Evolutionary conservation across 2,329 filamentous ascomycete genomes (phyloP).

Genomic region (Arthroderma sp.): DNA sequence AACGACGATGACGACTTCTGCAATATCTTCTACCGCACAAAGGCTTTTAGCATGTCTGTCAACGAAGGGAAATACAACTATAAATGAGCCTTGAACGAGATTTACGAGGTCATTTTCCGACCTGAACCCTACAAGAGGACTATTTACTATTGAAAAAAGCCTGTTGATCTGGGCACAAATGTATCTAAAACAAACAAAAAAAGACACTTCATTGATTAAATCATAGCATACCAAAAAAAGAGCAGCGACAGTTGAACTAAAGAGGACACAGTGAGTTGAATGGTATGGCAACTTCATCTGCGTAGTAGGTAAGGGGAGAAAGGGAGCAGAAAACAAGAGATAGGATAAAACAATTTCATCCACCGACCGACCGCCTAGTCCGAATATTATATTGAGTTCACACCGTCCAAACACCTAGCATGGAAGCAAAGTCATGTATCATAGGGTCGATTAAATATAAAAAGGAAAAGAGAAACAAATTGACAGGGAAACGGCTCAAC

Average conservation of each 20-base stretch:
- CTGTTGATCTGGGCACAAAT: background rate
- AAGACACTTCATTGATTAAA: background rate
- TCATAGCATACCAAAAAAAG: background rate
- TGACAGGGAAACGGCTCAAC: slow-evolving; percentile 7
- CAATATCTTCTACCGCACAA: background rate
- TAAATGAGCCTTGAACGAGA: background rate
- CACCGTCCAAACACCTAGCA: slow-evolving; percentile 1
- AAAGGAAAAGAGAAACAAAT: slow-evolving; percentile 10
- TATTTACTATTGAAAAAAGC: background rate
- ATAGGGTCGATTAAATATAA: background rate
- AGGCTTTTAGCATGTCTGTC: too few species aligned
- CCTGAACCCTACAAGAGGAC: background rate
- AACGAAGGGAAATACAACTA: background rate
- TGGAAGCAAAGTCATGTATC: slow-evolving; percentile 3
- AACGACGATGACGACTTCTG: background rate
- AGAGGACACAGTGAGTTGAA: background rate
- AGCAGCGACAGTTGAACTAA: background rate
- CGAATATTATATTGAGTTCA: background rate
- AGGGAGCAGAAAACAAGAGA: background rate
- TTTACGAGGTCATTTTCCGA: background rate
- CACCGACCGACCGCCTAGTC: background rate
- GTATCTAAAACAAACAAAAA: background rate
- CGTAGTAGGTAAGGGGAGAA: background rate
- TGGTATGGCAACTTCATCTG: background rate
- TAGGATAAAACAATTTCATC: background rate